A percentile compares a stretch with the other conserved stretches of the same genome.
Conservation (phyloP, 2,329 filamentous ascomycete species). For the Alternaria sp. region DNA sequence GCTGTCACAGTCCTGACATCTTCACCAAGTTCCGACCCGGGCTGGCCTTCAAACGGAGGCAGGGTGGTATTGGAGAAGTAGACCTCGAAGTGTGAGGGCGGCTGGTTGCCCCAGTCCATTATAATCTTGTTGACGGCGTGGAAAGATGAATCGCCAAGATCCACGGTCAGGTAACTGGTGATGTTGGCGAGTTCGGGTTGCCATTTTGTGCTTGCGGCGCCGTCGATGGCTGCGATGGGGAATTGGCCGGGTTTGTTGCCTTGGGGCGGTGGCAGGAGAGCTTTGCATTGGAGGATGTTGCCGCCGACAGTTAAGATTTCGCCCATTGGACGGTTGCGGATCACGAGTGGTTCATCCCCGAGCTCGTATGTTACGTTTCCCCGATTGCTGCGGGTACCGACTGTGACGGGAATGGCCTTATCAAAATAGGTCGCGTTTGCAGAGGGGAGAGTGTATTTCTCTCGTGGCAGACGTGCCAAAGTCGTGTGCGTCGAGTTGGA, state of each 20-base stretch:
- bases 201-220: conserved; percentile 72
- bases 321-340: conserved; percentile 68
- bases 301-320: conserved; percentile 62
- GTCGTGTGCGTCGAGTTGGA: conserved; percentile 72
- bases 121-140: conserved; percentile 59
- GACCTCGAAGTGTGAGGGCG: conserved; percentile 63
- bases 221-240: conserved; percentile 71
- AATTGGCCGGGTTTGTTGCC: conserved; percentile 71
- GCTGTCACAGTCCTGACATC: conserved; percentile 30
- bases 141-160: conserved; percentile 53
- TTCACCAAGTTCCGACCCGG: neutral
- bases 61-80: conserved; percentile 62
- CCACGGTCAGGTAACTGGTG: conserved; percentile 65
- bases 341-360: conserved; percentile 59
- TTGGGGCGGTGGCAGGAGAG: conserved; percentile 51
- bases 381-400: conserved; percentile 56
- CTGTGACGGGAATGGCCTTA: conserved; percentile 65
- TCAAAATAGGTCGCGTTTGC: conserved; percentile 65
- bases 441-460: conserved; percentile 56
- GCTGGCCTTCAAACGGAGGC: conserved; percentile 29
- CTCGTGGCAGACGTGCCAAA: conserved; percentile 60
- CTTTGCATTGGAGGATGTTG: conserved; percentile 72
- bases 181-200: conserved; percentile 64
- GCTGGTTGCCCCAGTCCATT: conserved; percentile 68
- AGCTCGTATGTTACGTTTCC: conserved; percentile 55